These are phyloP conservation scores for Macroventuria anomochaeta DNA, from an alignment of 2,329 filamentous ascomycete species.

Conservation along the genomic window DNA sequence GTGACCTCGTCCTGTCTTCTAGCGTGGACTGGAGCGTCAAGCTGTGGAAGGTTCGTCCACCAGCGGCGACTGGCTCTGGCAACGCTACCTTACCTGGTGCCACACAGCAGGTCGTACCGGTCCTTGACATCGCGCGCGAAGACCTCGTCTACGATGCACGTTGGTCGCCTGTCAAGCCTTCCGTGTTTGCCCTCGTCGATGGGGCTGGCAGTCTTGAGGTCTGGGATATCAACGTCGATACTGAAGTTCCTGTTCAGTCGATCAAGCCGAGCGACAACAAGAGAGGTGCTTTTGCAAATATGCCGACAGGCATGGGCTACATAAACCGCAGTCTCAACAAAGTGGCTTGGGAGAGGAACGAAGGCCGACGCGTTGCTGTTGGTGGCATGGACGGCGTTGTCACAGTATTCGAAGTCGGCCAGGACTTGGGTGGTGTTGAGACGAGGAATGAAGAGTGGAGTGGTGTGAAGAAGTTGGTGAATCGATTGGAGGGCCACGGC, in stretches of 20 bases:
- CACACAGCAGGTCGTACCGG: conserved; percentile 66
- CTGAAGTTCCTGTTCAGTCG: conserved; percentile 86
- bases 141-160: conserved; percentile 96
- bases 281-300: conserved; percentile 40
- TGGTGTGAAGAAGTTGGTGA: conserved; percentile 87
- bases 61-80: conserved; percentile 67
- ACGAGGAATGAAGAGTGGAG: conserved; percentile 90
- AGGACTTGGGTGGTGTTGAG: conserved; percentile 83
- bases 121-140: conserved; percentile 90
- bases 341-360: conserved; percentile 88
- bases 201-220: conserved; percentile 90
- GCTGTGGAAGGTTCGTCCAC: conserved; percentile 90
- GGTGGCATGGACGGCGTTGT: conserved; percentile 91
- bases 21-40: conserved; percentile 97
- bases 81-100: conserved; percentile 50
- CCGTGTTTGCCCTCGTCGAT: conserved; percentile 93
- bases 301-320: conserved; percentile 60
- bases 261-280: conserved; percentile 70
- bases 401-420: conserved; percentile 90
- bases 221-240: conserved; percentile 93
- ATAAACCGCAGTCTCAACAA: conserved; percentile 91
- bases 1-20: conserved; percentile 89
- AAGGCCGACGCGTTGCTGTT: conserved; percentile 85
- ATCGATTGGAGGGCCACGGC: conserved; percentile 66
- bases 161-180: conserved; percentile 93